These are phyloP conservation scores for Euphorbia celastroides DNA, from an alignment of 441 rosid genomes.

Conservation along the genomic window DNA sequence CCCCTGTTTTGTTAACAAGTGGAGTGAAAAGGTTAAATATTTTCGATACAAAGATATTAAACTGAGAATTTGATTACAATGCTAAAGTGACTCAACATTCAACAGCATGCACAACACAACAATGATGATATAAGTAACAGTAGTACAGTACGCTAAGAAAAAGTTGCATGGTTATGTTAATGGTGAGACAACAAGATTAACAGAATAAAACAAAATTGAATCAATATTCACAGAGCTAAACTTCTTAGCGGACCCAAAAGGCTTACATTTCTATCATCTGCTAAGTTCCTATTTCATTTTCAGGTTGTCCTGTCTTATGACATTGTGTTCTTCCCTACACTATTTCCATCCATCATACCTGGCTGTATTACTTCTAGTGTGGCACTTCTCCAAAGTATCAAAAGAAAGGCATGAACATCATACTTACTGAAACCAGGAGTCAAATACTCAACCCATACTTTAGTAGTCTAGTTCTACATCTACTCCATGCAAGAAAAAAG, in stretches of 20 bases:
- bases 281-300: not conserved
- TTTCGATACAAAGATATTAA: constrained; percentile 2
- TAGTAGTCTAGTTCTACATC: too few species aligned
- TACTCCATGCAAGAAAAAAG: not conserved
- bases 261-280: not conserved
- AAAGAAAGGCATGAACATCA: not conserved
- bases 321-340: not conserved
- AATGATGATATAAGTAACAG: not conserved
- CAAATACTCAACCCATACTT: not conserved
- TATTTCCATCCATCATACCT: not conserved
- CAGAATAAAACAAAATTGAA: not conserved
- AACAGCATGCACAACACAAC: not conserved
- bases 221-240: not conserved
- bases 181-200: not conserved
- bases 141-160: not conserved
- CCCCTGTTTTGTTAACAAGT: constrained; percentile 46
- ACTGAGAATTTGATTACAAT: not conserved
- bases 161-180: not conserved
- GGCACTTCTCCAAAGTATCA: not conserved
- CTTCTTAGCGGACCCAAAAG: not conserved
- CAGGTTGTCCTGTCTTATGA: not conserved
- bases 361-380: not conserved
- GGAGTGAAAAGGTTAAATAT: constrained; percentile 3
- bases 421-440: not conserved
- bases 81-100: not conserved